phyloP scores from a whole-genome alignment of 768 basidiomycete species.

The Mycena filopes region DNA sequence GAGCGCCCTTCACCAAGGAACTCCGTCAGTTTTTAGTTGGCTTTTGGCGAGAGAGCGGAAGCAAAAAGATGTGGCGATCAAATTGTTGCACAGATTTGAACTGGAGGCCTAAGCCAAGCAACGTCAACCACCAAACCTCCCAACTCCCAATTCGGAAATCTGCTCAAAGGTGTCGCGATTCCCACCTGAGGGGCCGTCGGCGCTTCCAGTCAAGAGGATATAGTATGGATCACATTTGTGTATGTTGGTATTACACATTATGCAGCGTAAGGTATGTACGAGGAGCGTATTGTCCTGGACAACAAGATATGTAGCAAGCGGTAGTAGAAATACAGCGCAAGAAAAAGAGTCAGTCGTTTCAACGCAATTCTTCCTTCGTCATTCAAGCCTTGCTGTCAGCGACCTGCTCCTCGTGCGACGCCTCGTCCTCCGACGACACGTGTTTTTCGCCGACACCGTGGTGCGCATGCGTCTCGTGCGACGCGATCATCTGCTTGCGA shows the following conservation, averaged over 20 bases:
- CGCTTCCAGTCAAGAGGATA: background rate
- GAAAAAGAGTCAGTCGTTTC: too few species aligned
- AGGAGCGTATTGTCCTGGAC: too few species aligned
- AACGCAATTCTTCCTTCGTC: too few species aligned
- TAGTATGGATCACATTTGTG: background rate
- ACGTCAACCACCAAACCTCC: background rate
- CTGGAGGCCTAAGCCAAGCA: background rate
- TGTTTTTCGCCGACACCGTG: constrained; percentile 16
- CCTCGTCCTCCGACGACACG: background rate
- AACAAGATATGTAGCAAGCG: background rate
- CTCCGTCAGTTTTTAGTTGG: too few species aligned
- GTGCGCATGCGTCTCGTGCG: constrained; percentile 8
- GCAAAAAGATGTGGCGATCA: background rate
- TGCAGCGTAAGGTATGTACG: too few species aligned
- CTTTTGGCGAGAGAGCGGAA: too few species aligned
- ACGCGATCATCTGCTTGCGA: constrained; percentile 20
- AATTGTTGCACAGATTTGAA: background rate
- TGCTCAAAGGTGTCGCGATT: too few species aligned
- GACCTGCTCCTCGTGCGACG: constrained; percentile 15
- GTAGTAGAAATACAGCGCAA: too few species aligned
- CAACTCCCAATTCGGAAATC: background rate
- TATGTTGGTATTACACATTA: too few species aligned
- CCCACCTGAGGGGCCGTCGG: background rate
- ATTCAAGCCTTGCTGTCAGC: constrained; percentile 2
- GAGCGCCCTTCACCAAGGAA: too few species aligned